Base-by-base conservation (phyloP, 345 rosid species). In the Aquilaria yunnanensis region DNA sequence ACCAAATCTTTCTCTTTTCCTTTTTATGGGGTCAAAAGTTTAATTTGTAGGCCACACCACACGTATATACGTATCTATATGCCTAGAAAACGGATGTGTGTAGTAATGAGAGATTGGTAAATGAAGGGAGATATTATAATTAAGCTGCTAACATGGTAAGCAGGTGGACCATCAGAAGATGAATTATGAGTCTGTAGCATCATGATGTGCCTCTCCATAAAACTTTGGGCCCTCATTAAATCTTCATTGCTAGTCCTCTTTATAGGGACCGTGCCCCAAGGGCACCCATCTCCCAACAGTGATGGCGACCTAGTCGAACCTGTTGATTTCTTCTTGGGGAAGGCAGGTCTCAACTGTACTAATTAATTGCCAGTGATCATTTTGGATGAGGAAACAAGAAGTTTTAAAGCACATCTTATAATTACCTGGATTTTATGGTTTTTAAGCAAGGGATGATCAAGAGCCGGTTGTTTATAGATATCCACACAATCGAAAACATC, bases 391-490 rank as follows among this genome's bases (percentile, higher is more conserved):
- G 23, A 23, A 23, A 23, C 23, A 23, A 23, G 23, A 23, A 23
- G 23, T 23, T 23, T 23, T 23, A 23, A 23, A 23, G 23, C 23
- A 23, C 23, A 23, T 23, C 23, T 23, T 23, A 23, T 23, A 23
- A 23, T 46, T 47, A 32, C 64, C 11, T 49, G 54, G 55, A 61
- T 49, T 61, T 49, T 32, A 8, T 61, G 64, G 30, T 61, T 49
- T 32, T 61, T 48, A 4, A 31, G 55, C 31, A 48, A 32, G 32
- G 55, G 55, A 49, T 61, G 54, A 61, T 61, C 46, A 32, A 61
- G 32, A 4, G 29, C 64, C 1, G 54, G 46, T 49, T 61, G 55
- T 41, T 58, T 32, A 57, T 57, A 34, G 47, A 57, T 41, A 5
- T 57, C 14, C 30, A 37, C 61, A n/a, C 61, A 57, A 37, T 55